Evolutionary conservation across 208 protist species (phyloP), one percentile per base, ranked within the genome.

Genomic region (Acanthamoeba divionensis): DNA sequence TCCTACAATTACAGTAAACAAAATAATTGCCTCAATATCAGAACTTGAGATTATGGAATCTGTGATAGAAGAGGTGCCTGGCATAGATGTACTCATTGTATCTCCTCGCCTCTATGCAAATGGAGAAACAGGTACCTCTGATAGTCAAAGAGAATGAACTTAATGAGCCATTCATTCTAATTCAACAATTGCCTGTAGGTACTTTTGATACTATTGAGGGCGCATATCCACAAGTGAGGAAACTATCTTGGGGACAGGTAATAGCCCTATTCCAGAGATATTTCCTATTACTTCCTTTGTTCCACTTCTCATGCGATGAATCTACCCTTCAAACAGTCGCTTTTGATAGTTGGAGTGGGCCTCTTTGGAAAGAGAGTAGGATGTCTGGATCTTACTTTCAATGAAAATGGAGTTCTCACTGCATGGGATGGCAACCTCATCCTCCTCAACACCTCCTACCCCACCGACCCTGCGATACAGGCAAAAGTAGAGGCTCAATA

Each of bases 1-100:
- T 41, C 5, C 36, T 41, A 6, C 36, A 41, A 41, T 41, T 41
- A 41, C 36, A 41, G 36, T 41, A 41, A 41, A 41, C 36, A 41
- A 41, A 41, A 41, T 41, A 41, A 41, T 41, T 6, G 36, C 36
- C 36, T 41, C 36, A 41, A 41, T 41, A 41, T 41, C 36, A 41
- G 36, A 41, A 41, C 5, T 41, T 1, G 36, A 41, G 2, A 41
- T 41, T 5, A 63, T 63, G 55, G n/a, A 24, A 29, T 31, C 26
- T 45, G 75, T 85, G 44, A 4, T 85, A 21, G 26, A 63, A 12
- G 36, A 26, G 15, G 75, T 85, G 33, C 75, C 57, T 7, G 75
- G 75, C 13, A 85, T 85, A 18, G 75, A 85, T 50, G 31, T 85
- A 3, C 33, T 85, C 4, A 85, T 85, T n/a, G 75, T 85, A n/a